Percentiles rank a stretch among this genome's conserved stretches.
Evolutionary conservation across 345 rosid species (phyloP).

Genomic region (Brassica rapa): DNA sequence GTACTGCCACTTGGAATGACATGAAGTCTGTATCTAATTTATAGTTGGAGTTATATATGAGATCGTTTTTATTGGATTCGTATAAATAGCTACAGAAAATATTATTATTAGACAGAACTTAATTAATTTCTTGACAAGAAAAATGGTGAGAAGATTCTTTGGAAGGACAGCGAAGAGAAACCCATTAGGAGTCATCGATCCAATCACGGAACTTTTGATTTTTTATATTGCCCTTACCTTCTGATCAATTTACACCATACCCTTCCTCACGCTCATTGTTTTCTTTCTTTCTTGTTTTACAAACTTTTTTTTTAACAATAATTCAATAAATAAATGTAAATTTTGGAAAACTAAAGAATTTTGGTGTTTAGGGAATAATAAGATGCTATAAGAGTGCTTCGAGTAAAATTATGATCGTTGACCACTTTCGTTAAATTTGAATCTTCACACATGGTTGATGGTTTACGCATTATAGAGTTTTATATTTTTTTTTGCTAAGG

Average conservation of each 20-base stretch:
- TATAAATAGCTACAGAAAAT: slow-evolving; percentile 3
- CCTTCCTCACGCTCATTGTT: background rate
- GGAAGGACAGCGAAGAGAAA: slow-evolving; percentile 17
- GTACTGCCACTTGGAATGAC: slow-evolving; percentile 28
- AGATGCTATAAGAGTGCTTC: background rate
- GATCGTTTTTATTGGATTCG: slow-evolving; percentile 3
- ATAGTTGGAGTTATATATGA: background rate
- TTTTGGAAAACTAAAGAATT: background rate
- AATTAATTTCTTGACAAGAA: background rate
- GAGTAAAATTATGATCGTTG: background rate
- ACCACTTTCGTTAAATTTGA: slow-evolving; percentile 17
- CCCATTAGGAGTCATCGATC: slow-evolving; percentile 22
- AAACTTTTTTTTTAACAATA: background rate
- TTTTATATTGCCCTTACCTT: background rate
- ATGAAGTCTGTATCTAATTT: background rate
- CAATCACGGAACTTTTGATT: slow-evolving; percentile 18
- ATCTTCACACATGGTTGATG: slow-evolving; percentile 13
- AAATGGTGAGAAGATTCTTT: slow-evolving; percentile 22
- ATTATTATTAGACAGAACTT: background rate
- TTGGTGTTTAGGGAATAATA: background rate
- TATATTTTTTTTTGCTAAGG: too few relatives aligned
- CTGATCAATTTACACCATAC: background rate
- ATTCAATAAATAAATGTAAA: background rate
- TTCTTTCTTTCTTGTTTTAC: background rate
- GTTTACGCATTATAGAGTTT: background rate